Evolutionary conservation across 2,329 filamentous ascomycete genomes (phyloP), one percentile per base, ranked within the genome.

Genomic region (Bipolaris zeicola): DNA sequence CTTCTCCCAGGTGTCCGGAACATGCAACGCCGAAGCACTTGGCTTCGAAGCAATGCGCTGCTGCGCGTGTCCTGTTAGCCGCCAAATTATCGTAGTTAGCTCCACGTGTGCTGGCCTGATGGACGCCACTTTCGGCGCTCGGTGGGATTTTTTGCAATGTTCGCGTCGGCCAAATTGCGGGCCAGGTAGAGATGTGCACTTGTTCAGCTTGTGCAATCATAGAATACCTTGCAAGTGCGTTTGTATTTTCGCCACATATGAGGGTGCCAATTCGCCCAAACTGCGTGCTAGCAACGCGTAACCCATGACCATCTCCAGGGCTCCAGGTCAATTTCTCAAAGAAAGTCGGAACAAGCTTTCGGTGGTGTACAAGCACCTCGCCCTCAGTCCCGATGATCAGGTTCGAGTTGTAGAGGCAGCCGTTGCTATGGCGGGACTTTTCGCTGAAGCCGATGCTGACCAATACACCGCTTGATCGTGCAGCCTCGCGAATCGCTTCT

Each of bases 201-300:
- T 85, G 80, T 62, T 86, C 82, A 1, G 80, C 81, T 58, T 85
- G 82, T 0, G 82, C 79, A 74, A 85, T 84, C 1, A 85, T 65
- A 0, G 77, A 61, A 39, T 82, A 85, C 13, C 81, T 68, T 1
- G 83, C 83, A 0, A 86, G 66, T 0, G 83, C 83, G 57, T 86
- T 86, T 0, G 82, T 85, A 46, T 86, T 85, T 67, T 86, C 83
- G 1, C 83, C 83, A 59, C 83, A 85, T 14, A 86, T 84, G 50
- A 85, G 64, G 3, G 69, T 74, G 0, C 82, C 82, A 8, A 85
- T 76, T 50, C 76, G 80, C 1, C 81, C 82, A 44, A 76, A 76
- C 0, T 60, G 54, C 0, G 80, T 82, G 0, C 83, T 74, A 0
- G 79, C 77, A 0, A 85, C 78, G 1, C 69, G 71, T 3, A 86